A percentile compares a stretch with the other conserved stretches of the same genome.
These are phyloP conservation scores for Candida yuanshanica DNA, from an alignment of 805 yeast species.

Conservation along the genomic window DNA sequence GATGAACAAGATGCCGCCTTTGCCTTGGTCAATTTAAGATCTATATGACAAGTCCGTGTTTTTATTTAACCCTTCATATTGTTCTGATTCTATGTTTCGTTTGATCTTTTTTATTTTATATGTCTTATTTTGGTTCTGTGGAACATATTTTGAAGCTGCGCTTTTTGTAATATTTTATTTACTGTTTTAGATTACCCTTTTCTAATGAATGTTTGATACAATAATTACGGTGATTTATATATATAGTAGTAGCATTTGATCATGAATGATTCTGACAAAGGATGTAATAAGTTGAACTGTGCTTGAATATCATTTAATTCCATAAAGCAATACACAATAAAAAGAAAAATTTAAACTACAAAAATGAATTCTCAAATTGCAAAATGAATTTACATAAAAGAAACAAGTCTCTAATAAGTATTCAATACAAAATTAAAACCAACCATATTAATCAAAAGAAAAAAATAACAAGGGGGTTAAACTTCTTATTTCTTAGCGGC, in stretches of 20 bases:
- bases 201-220: not conserved
- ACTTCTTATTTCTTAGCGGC: conserved; percentile 18
- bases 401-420: not conserved
- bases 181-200: not conserved
- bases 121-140: not conserved
- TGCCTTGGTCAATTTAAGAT: conserved; percentile 56
- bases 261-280: no score
- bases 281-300: no score
- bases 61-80: not conserved
- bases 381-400: not conserved
- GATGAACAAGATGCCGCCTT: conserved; percentile 54
- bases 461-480: not conserved
- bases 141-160: no score
- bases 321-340: no score
- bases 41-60: conserved; percentile 12
- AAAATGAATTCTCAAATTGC: not conserved
- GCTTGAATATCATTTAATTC: no score
- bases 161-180: not conserved
- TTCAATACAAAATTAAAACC: not conserved
- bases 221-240: no score
- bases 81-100: no score
- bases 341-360: no score
- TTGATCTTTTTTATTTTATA: no score
- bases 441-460: no score
- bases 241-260: no score